Evolutionary conservation across 805 yeast genomes (phyloP).

Genomic region (Pichia membranifaciens): DNA sequence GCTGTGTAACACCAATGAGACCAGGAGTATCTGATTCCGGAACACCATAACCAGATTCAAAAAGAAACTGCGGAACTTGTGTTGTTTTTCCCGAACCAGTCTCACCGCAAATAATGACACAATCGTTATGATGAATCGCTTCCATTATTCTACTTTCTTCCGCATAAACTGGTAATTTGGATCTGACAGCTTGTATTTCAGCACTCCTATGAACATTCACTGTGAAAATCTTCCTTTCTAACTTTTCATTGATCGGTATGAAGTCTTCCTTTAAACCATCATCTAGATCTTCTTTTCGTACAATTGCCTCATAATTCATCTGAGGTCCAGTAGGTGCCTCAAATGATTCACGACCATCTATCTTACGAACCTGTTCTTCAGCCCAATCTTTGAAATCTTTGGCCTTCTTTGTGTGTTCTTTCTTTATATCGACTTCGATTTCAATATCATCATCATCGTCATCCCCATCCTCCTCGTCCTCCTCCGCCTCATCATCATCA

Average conservation of each 20-base stretch:
- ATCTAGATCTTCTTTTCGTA: constrained; percentile 65
- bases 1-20: constrained; percentile 95
- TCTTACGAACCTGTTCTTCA: constrained; percentile 55
- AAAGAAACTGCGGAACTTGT: constrained; percentile 93
- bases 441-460: constrained; percentile 27
- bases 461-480: constrained; percentile 28
- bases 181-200: constrained; percentile 60
- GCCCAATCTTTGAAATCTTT: constrained; percentile 87
- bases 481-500: constrained; percentile 31
- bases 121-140: constrained; percentile 87
- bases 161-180: constrained; percentile 77
- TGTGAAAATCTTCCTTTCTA: constrained; percentile 55
- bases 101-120: constrained; percentile 90
- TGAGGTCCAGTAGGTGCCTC: constrained; percentile 47
- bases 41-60: constrained; percentile 85
- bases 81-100: constrained; percentile 99
- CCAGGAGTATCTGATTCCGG: constrained; percentile 65
- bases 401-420: constrained; percentile 45
- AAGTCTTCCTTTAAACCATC: constrained; percentile 58
- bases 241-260: constrained; percentile 50
- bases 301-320: constrained; percentile 47
- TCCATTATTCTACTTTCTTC: constrained; percentile 95
- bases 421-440: constrained; percentile 32
- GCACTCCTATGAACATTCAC: constrained; percentile 63
- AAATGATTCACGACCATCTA: constrained; percentile 52